These are phyloP conservation scores for Suaeda aralocaspica DNA, from an alignment of 148 eudicot genomes.

Conservation along the genomic window DNA sequence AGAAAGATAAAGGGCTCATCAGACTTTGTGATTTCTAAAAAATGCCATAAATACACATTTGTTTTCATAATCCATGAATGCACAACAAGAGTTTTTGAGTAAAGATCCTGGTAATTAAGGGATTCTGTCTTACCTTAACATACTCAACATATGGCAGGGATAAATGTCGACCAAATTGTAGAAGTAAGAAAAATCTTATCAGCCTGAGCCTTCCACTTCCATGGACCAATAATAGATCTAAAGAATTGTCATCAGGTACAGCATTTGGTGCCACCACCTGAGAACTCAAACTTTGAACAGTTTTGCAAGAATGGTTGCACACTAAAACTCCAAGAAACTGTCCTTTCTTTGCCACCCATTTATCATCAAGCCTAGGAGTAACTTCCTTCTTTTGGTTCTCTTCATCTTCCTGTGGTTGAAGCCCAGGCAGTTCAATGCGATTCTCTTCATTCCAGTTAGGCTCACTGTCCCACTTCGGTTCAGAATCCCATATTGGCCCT, in stretches of 20 bases:
- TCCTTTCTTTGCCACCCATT: constrained; percentile 68
- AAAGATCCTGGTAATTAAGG: neutral
- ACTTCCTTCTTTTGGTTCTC: constrained; percentile 38
- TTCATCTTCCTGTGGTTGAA: constrained; percentile 42
- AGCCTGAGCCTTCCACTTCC: constrained; percentile 81
- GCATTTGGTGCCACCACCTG: constrained; percentile 97
- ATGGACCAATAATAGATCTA: constrained; percentile 85
- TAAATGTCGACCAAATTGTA: constrained; percentile 85
- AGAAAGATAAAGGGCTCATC: neutral
- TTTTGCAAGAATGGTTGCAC: constrained; percentile 93
- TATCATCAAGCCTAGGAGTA: constrained; percentile 42
- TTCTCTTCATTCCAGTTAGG: constrained; percentile 76
- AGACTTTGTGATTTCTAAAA: neutral
- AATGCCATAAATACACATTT: neutral
- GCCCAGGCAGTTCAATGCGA: constrained; percentile 85
- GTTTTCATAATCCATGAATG: neutral
- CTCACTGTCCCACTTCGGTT: constrained; percentile 93
- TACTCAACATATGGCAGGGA: constrained; percentile 92
- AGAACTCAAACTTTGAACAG: constrained; percentile 91
- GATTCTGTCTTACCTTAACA: constrained; percentile 62
- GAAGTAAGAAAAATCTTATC: constrained; percentile 64
- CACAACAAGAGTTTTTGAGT: constrained; percentile 4
- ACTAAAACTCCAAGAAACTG: constrained; percentile 80
- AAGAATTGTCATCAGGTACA: constrained; percentile 73
- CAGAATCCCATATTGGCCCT: constrained; percentile 96